These are phyloP conservation scores for Argentina anserina DNA, from an alignment of 306 rosid species.

Conservation along the genomic window DNA sequence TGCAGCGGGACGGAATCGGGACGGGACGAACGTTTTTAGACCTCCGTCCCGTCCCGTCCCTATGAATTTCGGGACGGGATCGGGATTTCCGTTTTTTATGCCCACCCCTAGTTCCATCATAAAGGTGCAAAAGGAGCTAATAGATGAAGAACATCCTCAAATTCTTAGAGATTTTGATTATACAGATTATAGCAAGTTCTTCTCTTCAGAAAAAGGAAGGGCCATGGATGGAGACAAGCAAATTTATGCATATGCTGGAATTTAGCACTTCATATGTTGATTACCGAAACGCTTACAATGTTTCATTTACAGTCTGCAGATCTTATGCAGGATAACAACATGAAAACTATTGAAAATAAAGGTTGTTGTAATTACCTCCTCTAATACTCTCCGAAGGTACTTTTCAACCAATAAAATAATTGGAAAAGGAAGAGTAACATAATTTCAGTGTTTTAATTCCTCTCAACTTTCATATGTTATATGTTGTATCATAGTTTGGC, in stretches of 20 bases:
- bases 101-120: conserved; percentile 26
- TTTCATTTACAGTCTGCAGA: neutral
- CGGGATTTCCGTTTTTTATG: too few relatives aligned
- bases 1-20: too few relatives aligned
- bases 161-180: conserved; percentile 43
- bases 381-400: neutral
- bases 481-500: neutral
- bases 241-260: neutral
- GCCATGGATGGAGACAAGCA: neutral
- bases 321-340: neutral
- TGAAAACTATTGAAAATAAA: neutral
- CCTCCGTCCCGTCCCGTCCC: too few relatives aligned
- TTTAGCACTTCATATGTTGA: conserved; percentile 4
- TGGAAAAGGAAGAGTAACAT: neutral
- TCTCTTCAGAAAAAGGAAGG: neutral
- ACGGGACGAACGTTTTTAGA: too few relatives aligned
- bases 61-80: too few relatives aligned
- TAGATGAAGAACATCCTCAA: conserved; percentile 55
- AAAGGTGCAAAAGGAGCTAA: conserved; percentile 49
- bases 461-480: neutral
- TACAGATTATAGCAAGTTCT: neutral
- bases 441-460: neutral
- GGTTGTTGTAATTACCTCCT: neutral
- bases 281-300: neutral
- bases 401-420: neutral